Evolutionary conservation across 805 yeast species (phyloP), one percentile per base, ranked within the genome.

Genomic region (Ogataea glucozyma): DNA sequence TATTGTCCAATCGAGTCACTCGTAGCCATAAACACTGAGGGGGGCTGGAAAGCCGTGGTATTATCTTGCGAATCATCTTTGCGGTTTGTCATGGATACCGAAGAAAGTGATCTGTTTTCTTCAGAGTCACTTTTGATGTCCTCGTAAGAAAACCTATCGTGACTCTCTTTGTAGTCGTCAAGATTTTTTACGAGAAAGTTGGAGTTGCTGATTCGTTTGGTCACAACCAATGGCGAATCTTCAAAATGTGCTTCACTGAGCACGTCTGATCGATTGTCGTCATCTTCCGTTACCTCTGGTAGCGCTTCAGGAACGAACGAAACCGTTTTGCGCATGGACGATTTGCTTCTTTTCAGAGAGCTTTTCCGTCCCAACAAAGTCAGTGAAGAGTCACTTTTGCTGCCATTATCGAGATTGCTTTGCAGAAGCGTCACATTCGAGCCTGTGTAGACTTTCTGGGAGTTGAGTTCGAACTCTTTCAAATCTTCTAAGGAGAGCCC

Each of bases 201-300:
- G 3, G 60, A 42, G 21, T 46, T 52, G 39, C 59, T 56, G 6
- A 58, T 47, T 19, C 64, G 49, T 31, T 64, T 64, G 19, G 48
- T 52, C 7, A 60, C 48, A 13, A 51, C n/a, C 11, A 58, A 44
- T 7, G 39, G 27, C 3, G 40, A 37, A 8, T 66, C 69, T 21
- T 53, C 54, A 4, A 69, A 65, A 36, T 56, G 66, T 0, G 64
- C 48, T 34, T 74, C 78, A 48, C 75, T 70, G 19, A 70, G 54
- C 4, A 70, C 64, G 40, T 74, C 79, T 2, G 69, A 59, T 22
- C 52, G 52, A 32, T 56, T 57, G 18, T 71, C 76, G 10, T 69
- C 71, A 11, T 59, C 60, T 18, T 56, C 58, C 4, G 38, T 30
- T 10, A 49, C 39, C 21, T 49, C 51, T 16, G 51, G 44, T 18